phyloP scores from a whole-genome alignment of 2,329 filamentous ascomycete species.

The Fusarium papillatum region DNA sequence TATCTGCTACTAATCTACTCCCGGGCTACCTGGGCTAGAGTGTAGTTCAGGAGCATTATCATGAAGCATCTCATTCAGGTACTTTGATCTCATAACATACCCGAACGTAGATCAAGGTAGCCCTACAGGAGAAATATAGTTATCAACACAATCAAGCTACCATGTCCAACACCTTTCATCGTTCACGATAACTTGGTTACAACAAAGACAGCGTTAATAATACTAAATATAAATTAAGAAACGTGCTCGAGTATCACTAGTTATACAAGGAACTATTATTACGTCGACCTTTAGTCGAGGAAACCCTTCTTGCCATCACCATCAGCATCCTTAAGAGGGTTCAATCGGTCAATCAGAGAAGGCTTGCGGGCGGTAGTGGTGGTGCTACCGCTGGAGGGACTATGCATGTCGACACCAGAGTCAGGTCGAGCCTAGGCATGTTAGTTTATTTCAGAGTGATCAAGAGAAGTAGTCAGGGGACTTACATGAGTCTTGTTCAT shows the following conservation, averaged over 20 bases:
- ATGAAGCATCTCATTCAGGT: not conserved
- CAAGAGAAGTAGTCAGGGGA: rapidly evolving
- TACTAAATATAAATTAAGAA: not conserved
- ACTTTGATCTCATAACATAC: too few relatives aligned
- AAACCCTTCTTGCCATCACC: constrained; percentile 41
- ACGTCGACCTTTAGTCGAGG: constrained; percentile 17
- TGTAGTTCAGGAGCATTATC: not conserved
- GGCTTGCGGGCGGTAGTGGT: constrained; percentile 19
- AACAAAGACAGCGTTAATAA: not conserved
- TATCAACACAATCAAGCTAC: too few relatives aligned
- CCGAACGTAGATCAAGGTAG: too few relatives aligned
- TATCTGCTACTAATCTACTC: not conserved
- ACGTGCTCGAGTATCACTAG: constrained; percentile 17
- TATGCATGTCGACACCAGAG: constrained; percentile 22
- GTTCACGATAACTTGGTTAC: not conserved
- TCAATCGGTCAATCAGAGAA: constrained; percentile 36
- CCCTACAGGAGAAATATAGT: too few relatives aligned
- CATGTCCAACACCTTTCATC: too few relatives aligned
- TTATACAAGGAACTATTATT: constrained; percentile 15
- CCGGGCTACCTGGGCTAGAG: not conserved
- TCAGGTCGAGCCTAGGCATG: constrained; percentile 14
- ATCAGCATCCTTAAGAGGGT: constrained; percentile 40
- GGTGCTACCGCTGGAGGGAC: not conserved
- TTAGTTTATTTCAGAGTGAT: not conserved
- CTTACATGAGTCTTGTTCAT: constrained; percentile 28